Percentiles rank a stretch among this genome's conserved stretches.
phyloP scores from a whole-genome alignment of 192 early-diverging fungal species.

The Hyaloraphidium curvatum region DNA sequence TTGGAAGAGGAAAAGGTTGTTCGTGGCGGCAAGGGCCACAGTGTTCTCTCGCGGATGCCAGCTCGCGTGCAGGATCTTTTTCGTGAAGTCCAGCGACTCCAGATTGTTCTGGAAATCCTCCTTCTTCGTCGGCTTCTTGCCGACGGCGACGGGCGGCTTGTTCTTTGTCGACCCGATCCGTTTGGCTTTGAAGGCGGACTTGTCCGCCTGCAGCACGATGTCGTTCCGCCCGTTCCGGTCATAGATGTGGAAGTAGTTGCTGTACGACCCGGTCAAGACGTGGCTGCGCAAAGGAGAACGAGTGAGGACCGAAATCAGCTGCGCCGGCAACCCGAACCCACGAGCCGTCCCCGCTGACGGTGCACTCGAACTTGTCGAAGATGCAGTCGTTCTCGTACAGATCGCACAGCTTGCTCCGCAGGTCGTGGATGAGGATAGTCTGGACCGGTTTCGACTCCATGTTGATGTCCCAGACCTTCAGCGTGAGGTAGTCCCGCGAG shows the following conservation, averaged over 20 bases:
- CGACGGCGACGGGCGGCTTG: constrained; percentile 26
- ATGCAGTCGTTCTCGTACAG: constrained; percentile 99
- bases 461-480: constrained; percentile 98
- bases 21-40: constrained; percentile 93
- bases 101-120: constrained; percentile 67
- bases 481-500: constrained; percentile 87
- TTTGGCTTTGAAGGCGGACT: constrained; percentile 93
- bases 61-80: constrained; percentile 94
- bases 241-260: constrained; percentile 97
- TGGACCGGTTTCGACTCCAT: constrained; percentile 88
- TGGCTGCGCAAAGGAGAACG: constrained; percentile 21
- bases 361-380: constrained; percentile 99
- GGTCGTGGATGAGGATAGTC: constrained; percentile 90
- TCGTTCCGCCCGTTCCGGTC: constrained; percentile 59
- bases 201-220: constrained; percentile 88
- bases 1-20: constrained; percentile 87
- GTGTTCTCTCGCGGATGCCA: constrained; percentile 99
- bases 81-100: constrained; percentile 76
- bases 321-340: constrained; percentile 23
- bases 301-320: neutral
- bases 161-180: constrained; percentile 62
- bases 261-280: constrained; percentile 93
- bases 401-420: constrained; percentile 90
- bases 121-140: constrained; percentile 21
- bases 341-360: constrained; percentile 83